Percentiles rank a stretch among this genome's conserved stretches.
phyloP scores from a whole-genome alignment of 108 stramenopile species.

The Fragilaria radians region DNA sequence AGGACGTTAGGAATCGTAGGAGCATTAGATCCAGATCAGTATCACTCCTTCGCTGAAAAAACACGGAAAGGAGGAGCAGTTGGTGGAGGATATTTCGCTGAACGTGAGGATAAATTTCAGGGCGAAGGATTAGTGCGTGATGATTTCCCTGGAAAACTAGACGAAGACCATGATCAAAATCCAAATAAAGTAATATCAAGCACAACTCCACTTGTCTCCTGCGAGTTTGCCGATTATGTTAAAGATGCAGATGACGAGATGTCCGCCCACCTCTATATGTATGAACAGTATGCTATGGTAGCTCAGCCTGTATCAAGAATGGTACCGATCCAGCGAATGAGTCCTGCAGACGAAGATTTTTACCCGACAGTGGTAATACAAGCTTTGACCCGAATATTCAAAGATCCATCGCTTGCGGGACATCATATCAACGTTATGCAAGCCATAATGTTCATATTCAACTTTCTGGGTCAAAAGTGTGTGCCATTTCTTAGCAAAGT shows the following conservation, averaged over 20 bases:
- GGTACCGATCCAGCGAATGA: conserved; percentile 48
- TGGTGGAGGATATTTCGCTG: conserved; percentile 76
- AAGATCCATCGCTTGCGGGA: conserved; percentile 77
- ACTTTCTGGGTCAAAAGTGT: conserved; percentile 79
- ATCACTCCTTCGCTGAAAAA: conserved; percentile 46
- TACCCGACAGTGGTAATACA: conserved; percentile 92
- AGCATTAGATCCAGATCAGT: conserved; percentile 91
- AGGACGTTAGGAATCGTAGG: conserved; percentile 91
- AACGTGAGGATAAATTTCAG: conserved; percentile 27
- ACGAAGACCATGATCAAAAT: background rate
- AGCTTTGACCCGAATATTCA: conserved; percentile 84
- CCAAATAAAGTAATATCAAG: background rate
- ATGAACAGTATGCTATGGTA: conserved; percentile 86
- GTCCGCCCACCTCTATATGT: conserved; percentile 84
- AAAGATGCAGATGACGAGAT: conserved; percentile 56
- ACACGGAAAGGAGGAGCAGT: conserved; percentile 74
- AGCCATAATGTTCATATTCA: conserved; percentile 91
- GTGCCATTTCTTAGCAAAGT: conserved; percentile 81
- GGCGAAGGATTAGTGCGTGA: conserved; percentile 1
- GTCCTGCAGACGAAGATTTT: conserved; percentile 80
- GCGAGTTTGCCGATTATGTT: conserved; percentile 2
- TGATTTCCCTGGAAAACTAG: background rate
- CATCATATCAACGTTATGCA: conserved; percentile 94
- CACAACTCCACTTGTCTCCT: background rate
- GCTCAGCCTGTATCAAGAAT: conserved; percentile 71